Conservation (phyloP, 306 rosid species). For the Macrotyloma uniflorum region DNA sequence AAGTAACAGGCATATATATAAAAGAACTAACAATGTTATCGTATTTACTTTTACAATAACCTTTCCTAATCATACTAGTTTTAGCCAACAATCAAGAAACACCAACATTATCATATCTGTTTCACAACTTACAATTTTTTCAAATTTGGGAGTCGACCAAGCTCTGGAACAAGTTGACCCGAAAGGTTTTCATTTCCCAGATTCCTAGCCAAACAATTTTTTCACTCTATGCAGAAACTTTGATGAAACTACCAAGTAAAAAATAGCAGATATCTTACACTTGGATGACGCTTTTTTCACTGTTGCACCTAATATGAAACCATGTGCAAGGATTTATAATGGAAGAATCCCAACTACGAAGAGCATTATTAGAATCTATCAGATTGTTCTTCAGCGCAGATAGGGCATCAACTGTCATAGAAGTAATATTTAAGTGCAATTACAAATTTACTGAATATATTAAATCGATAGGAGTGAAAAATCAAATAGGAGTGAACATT, state of each 20-base stretch:
- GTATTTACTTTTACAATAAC: not conserved
- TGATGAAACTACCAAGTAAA: not conserved
- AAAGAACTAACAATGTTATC: too few species aligned
- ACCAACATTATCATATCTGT: too few species aligned
- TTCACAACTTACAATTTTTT: slow-evolving; percentile 85
- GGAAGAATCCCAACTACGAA: slow-evolving; percentile 70
- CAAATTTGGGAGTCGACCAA: slow-evolving; percentile 64
- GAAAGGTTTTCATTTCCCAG: slow-evolving; percentile 78
- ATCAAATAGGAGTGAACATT: not conserved
- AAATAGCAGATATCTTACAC: slow-evolving; percentile 59
- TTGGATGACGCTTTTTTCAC: slow-evolving; percentile 55
- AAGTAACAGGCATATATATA: too few species aligned
- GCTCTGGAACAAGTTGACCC: slow-evolving; percentile 63
- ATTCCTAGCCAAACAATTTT: slow-evolving; percentile 49
- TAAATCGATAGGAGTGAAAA: not conserved
- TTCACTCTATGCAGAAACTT: not conserved
- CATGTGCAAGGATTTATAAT: slow-evolving; percentile 81
- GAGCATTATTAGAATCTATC: slow-evolving; percentile 56
- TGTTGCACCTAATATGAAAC: slow-evolving; percentile 68
- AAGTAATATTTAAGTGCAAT: not conserved
- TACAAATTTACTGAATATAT: not conserved
- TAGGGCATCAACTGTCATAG: slow-evolving; percentile 66
- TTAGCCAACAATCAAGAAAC: not conserved
- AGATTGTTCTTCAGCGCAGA: slow-evolving; percentile 51
- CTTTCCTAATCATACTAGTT: not conserved